Conservation (phyloP, 495 filamentous ascomycete genomes). For the Trypethelium eluteriae region DNA sequence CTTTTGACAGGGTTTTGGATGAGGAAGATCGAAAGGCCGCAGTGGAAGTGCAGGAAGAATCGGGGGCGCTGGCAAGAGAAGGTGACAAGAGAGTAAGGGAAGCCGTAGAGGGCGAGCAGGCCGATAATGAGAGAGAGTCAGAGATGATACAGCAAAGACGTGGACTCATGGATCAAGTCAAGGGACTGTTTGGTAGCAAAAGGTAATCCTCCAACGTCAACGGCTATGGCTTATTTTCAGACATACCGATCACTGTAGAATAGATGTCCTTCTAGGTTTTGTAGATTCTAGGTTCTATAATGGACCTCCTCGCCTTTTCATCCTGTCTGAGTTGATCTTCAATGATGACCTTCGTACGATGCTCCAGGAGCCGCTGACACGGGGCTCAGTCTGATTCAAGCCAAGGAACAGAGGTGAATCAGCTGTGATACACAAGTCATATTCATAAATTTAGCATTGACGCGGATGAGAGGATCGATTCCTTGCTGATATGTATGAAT, state of each 20-base stretch:
- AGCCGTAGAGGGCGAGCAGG: background rate
- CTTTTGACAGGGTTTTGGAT: slow-evolving; percentile 1
- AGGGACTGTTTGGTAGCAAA: background rate
- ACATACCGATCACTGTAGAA: background rate
- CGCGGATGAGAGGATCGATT: too few relatives aligned
- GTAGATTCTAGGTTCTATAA: too few relatives aligned
- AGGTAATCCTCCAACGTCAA: background rate
- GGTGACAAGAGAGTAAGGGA: background rate
- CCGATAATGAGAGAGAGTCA: background rate
- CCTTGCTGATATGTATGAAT: too few relatives aligned
- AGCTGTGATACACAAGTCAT: too few relatives aligned
- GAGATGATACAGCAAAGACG: slow-evolving; percentile 1
- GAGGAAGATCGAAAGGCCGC: background rate
- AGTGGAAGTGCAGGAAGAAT: background rate
- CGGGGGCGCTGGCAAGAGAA: background rate
- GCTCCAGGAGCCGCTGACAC: too few relatives aligned
- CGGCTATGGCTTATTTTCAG: background rate
- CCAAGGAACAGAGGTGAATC: too few relatives aligned
- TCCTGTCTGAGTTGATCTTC: too few relatives aligned
- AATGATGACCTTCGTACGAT: too few relatives aligned
- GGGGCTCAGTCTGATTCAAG: too few relatives aligned
- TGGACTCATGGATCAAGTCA: background rate
- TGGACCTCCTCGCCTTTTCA: too few relatives aligned
- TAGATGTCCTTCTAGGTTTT: background rate
- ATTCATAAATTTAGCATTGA: too few relatives aligned